Evolutionary conservation across 2,329 filamentous ascomycete genomes (phyloP), one percentile per base, ranked within the genome.

Genomic region (Hypoxylon sp.): DNA sequence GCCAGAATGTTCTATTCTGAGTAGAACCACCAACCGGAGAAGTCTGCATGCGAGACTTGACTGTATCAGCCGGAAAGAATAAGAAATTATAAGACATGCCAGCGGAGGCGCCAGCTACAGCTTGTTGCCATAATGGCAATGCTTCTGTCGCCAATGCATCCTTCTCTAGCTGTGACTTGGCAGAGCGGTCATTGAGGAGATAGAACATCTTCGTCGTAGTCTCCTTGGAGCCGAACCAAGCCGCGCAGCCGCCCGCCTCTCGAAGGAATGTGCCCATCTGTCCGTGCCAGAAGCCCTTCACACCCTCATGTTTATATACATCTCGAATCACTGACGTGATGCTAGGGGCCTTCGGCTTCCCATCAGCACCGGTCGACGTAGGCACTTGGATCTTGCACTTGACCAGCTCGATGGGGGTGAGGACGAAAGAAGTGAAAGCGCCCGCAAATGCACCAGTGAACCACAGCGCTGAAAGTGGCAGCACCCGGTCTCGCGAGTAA

Each of bases 361-460:
- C 83, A 23, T 82, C 80, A 2, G 79, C 77, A 1, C 23, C 61
- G 1, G 34, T 63, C 32, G 82, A 78, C 10, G 70, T 76, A 9
- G 86, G 93, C 0, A 95, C 94, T 79, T 99, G 96, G 82, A 99
- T 97, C 81, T 96, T 97, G 87, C 96, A 99, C 82, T 99, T 99
- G 78, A 99, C 92, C 57, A 99, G 88, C 82, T 99, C 96, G 72
- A 99, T 93, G 0, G 96, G 96, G 0, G 96, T 99, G 68, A 99
- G 88, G 32, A 97, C 89, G 51, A 98, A 86, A 0, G 93, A 97
- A 0, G 96, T 97, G 75, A 97, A 92, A 41, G 92, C 91, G 34
- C 96, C 96, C 1, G 94, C 91, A 63, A 93, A 91, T 52, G 93
- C 95, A 50, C 96, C 96, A 17, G 93, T 97, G 56, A 89, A 82